Conservation (phyloP, 768 basidiomycete species). For the Thelephora ganbajun region DNA sequence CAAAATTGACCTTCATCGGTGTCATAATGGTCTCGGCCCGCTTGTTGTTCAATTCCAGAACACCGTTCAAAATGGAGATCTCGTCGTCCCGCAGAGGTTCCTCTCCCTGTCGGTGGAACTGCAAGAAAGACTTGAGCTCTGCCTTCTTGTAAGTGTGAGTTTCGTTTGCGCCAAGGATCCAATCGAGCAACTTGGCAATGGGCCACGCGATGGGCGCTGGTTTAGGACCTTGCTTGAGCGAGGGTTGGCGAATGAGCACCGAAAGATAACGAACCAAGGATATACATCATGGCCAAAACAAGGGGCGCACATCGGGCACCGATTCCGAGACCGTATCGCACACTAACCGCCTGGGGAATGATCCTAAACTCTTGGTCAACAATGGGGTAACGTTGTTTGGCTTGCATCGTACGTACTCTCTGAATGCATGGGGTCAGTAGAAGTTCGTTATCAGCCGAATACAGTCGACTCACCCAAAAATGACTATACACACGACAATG, state of each 20-base stretch:
- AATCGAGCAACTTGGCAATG: slow-evolving; percentile 62
- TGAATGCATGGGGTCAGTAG: slow-evolving; percentile 15
- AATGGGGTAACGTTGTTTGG: background rate
- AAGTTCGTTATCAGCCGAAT: background rate
- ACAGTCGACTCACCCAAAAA: slow-evolving; percentile 51
- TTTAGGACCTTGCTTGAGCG: background rate
- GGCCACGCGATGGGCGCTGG: slow-evolving; percentile 44
- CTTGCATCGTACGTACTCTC: slow-evolving; percentile 19
- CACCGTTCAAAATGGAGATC: slow-evolving; percentile 68
- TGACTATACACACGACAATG: slow-evolving; percentile 28
- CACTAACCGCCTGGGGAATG: slow-evolving; percentile 62
- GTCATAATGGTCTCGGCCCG: slow-evolving; percentile 45
- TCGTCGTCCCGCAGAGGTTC: slow-evolving; percentile 74
- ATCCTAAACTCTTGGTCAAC: slow-evolving; percentile 25
- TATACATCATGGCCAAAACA: slow-evolving; percentile 35
- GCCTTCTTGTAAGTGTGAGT: slow-evolving; percentile 72
- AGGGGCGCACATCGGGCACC: slow-evolving; percentile 38
- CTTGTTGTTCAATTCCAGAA: slow-evolving; percentile 65
- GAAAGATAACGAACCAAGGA: slow-evolving; percentile 23
- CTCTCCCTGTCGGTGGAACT: slow-evolving; percentile 63
- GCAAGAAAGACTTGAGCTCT: slow-evolving; percentile 46
- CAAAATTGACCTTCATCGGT: slow-evolving; percentile 28
- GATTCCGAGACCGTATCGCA: slow-evolving; percentile 43
- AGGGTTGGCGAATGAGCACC: background rate
- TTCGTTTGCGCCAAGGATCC: slow-evolving; percentile 62